Evolutionary conservation across 495 filamentous ascomycete genomes (phyloP).

Genomic region (Penicillium pancosmium): DNA sequence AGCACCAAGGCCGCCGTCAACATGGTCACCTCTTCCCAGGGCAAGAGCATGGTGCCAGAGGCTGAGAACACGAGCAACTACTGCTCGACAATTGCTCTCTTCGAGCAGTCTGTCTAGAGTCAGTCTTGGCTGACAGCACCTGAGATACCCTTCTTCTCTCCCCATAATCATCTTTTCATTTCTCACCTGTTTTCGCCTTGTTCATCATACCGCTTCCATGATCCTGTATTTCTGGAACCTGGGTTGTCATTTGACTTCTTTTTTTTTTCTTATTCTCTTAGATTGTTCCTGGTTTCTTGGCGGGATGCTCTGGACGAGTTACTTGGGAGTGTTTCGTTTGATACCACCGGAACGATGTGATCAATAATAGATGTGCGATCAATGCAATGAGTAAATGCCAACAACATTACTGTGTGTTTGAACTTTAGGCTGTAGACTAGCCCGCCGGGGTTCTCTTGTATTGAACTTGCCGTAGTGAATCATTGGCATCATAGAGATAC

Average conservation of each 20-base stretch:
- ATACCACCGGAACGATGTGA: slow-evolving; percentile 22
- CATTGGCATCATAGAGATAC: too few species aligned
- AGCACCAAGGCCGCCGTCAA: slow-evolving; percentile 86
- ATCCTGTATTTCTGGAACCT: not conserved
- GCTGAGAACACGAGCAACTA: slow-evolving; percentile 71
- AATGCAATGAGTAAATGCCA: slow-evolving; percentile 20
- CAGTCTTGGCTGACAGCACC: not conserved
- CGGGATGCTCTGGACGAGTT: not conserved
- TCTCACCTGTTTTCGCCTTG: not conserved
- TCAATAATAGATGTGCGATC: slow-evolving; percentile 27
- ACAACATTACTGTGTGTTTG: not conserved
- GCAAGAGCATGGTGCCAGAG: slow-evolving; percentile 57
- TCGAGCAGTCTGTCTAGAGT: slow-evolving; percentile 42
- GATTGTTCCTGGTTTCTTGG: slow-evolving; percentile 7
- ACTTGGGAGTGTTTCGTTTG: slow-evolving; percentile 7
- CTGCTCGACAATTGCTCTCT: slow-evolving; percentile 74
- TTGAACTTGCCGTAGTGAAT: too few species aligned
- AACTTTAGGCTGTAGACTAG: too few species aligned
- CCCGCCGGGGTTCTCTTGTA: too few species aligned
- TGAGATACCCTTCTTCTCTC: not conserved
- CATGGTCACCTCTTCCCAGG: slow-evolving; percentile 69
- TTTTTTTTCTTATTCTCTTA: slow-evolving; percentile 5
- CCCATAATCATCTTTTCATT: slow-evolving; percentile 5
- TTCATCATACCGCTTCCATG: slow-evolving; percentile 1
- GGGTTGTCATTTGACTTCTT: slow-evolving; percentile 7